Base-by-base conservation (phyloP, 139 green algal genomes). In the Micromonas pusilla region DNA sequence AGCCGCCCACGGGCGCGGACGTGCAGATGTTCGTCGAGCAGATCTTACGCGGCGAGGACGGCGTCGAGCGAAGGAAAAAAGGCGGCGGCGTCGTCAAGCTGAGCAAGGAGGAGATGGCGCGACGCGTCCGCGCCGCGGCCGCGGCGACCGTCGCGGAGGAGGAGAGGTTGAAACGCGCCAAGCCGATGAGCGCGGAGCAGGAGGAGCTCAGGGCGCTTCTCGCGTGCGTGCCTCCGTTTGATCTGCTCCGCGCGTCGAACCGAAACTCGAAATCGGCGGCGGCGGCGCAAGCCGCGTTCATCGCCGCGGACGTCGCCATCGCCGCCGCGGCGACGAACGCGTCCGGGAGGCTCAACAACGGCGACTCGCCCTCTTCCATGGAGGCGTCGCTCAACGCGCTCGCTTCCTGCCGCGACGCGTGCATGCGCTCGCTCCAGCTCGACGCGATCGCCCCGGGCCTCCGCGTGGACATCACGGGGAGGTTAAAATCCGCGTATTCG, bases 401-500 rank as follows among this genome's bases (percentile, higher is more conserved):
- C 19, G 37, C 19, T 34, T 3, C 60, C 1, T 36, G 31, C 21
- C 68, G 26, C 1, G 25, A 9, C 5, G 30, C 26, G 38, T 73
- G 91, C 57, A 79, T 91, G 79, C 73, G 82, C 36, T 85, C 89
- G 76, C 82, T 93, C 0, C 31, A 68, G 31, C 80, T 87, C 0
- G 83, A 90, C 30, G 81, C 74, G 34, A 39, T 88, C 52, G 88
- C 85, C 23, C 68, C 79, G 0, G 90, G 89, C 16, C 83, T 93
- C 78, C 82, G 92, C 52, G 83, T 96, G 4, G 36, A 68, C 5
- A 78, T 94, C 52, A 86, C 92, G 73, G 94, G 92, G 3, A 86
- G 94, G 0, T 76, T 97, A 38, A 98, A 98, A 88, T 93, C 85
- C 72, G 70, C 97, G 63, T 90, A 94, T 82, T 91, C 83, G 65